Percentiles rank a stretch among this genome's conserved stretches.
phyloP scores from a whole-genome alignment of 148 eudicot genomes.

The Drosera capensis region DNA sequence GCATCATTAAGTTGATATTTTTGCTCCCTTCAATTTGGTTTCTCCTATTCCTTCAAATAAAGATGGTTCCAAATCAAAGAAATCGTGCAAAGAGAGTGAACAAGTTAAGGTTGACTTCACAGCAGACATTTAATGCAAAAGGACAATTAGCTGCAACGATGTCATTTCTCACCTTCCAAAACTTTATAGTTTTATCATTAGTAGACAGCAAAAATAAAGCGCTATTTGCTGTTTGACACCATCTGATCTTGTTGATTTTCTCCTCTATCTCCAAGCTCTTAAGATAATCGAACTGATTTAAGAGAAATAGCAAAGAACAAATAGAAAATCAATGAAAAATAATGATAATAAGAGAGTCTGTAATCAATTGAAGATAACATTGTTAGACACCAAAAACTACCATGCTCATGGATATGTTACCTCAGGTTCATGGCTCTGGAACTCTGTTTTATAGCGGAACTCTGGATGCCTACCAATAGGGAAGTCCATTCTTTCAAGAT shows the following conservation, averaged over 20 bases:
- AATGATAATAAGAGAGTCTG: too few species aligned
- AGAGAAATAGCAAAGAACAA: constrained; percentile 7
- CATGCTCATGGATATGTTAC: constrained; percentile 15
- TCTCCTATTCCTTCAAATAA: too few species aligned
- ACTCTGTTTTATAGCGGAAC: constrained; percentile 96
- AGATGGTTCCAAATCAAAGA: too few species aligned
- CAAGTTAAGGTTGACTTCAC: neutral
- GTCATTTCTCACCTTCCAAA: constrained; percentile 63
- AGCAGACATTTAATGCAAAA: neutral
- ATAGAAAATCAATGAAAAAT: neutral
- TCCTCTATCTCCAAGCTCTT: constrained; percentile 99
- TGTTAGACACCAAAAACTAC: constrained; percentile 3
- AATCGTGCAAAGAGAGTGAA: neutral
- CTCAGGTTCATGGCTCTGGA: constrained; percentile 99
- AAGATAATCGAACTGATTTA: constrained; percentile 83
- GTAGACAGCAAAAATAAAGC: constrained; percentile 92
- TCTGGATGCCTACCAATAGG: constrained; percentile 70
- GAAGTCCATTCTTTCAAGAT: constrained; percentile 63
- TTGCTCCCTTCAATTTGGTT: too few species aligned
- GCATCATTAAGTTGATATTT: too few species aligned
- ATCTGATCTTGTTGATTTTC: constrained; percentile 96
- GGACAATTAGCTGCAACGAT: neutral
- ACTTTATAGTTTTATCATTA: constrained; percentile 91
- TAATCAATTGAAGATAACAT: neutral
- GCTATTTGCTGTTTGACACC: constrained; percentile 93